Conservation (phyloP, 371 early-diverging fungal genomes). For the Mortierella sp. region DNA sequence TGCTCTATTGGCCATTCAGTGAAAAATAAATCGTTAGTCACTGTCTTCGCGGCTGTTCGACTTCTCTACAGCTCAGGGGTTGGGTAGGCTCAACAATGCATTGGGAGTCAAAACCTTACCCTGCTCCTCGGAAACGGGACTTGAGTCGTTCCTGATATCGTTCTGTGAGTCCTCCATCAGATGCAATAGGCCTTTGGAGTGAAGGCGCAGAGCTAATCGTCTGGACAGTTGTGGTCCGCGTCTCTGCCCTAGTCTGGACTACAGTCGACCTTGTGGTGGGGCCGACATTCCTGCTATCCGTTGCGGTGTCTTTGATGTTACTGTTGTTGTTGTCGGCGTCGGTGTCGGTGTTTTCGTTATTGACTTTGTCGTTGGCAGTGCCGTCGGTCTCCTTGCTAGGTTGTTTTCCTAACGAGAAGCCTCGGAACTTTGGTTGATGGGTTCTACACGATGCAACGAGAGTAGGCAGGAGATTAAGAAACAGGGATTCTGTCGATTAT, state of each 20-base stretch:
- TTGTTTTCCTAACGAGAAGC: conserved; percentile 34
- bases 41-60: neutral
- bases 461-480: neutral
- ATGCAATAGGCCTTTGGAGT: neutral
- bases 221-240: neutral
- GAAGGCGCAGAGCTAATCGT: neutral
- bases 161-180: conserved; percentile 28
- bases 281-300: neutral
- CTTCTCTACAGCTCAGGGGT: neutral
- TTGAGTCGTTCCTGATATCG: conserved; percentile 40
- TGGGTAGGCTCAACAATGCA: neutral
- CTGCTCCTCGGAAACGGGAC: conserved; percentile 45
- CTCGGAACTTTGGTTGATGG: conserved; percentile 44
- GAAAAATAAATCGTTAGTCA: neutral
- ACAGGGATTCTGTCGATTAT: neutral
- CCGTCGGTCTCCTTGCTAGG: conserved; percentile 3
- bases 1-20: neutral
- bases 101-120: too few species aligned
- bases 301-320: neutral
- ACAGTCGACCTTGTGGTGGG: neutral
- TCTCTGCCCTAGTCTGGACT: neutral
- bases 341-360: too few species aligned
- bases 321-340: neutral
- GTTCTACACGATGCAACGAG: conserved; percentile 23
- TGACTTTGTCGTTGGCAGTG: too few species aligned